Conservation (phyloP, 75 land plant genomes). For the Pinus tabuliformis region DNA sequence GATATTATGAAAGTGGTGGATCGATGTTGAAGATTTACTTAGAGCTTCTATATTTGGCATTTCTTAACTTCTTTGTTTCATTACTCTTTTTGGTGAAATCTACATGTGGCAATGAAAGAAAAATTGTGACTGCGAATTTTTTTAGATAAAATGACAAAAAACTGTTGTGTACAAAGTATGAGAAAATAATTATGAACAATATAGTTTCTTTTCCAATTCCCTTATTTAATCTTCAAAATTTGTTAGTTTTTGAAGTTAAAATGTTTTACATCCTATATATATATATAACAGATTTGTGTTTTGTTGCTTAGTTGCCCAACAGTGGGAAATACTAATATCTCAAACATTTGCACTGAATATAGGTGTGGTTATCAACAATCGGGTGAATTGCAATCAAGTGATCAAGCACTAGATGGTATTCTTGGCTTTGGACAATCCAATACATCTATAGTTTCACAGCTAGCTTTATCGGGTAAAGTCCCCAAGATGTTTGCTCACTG, state of each 20-base stretch:
- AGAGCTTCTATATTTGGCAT: too few relatives aligned
- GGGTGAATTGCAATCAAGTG: conserved; percentile 43
- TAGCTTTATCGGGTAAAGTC: conserved; percentile 52
- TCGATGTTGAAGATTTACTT: too few relatives aligned
- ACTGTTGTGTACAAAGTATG: neutral
- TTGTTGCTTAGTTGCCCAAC: neutral
- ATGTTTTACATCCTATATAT: neutral
- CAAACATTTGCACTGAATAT: neutral
- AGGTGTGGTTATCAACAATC: conserved; percentile 63
- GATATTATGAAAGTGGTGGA: too few relatives aligned
- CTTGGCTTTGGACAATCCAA: conserved; percentile 79
- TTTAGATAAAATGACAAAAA: neutral
- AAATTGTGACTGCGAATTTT: neutral
- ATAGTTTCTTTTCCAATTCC: neutral
- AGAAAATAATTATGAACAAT: neutral
- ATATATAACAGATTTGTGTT: neutral
- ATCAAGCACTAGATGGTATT: conserved; percentile 81
- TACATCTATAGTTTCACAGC: conserved; percentile 72
- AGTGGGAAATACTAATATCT: neutral
- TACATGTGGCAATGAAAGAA: neutral
- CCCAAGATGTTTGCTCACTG: conserved; percentile 81
- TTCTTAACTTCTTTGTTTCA: too few relatives aligned
- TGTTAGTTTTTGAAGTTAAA: neutral
- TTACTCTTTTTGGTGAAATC: too few relatives aligned
- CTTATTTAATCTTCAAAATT: neutral